Base-by-base conservation (phyloP, 1,139 yeast genomes). In the Kodamaea ohmeri region DNA sequence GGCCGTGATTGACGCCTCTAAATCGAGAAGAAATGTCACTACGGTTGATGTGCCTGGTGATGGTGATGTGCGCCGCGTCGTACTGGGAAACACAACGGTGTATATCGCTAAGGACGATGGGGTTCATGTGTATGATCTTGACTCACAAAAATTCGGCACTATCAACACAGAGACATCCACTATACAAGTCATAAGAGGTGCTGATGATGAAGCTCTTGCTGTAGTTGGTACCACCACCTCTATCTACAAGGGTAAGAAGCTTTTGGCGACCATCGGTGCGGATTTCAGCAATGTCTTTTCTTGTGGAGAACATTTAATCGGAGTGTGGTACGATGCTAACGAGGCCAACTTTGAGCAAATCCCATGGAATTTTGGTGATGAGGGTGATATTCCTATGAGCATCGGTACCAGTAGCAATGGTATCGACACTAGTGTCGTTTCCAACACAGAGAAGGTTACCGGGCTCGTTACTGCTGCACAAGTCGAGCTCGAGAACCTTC, bases 261-360 rank as follows among this genome's bases (percentile, higher is more conserved):
- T 12, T 13, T 24, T 34, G 11, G 19, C 35, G 4, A 27, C 22
- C 25, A 30, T 34, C 25, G 29, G 16, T 12, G 26, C 27, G 6
- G 27, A 11, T 4, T 43, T 48, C 34, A 22, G 26, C n/a, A 47
- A 48, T 37, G 45, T 50, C 17, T 37, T 45, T 40, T 38, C 32
- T 26, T 32, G 11, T 22, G 33, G 37, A n/a, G 37, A 24, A 19
- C 42, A 38, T 21, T 42, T 53, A 16, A 41, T 45, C 38, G 63
- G 61, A n/a, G 58, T 67, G 14, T 70, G 71, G 70, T 64, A 60
- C 51, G 65, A 68, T 40, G 58, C 58, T 4, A 61, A 54, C 41
- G 63, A 59, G 43, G 60, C 63, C 4, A 48, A 46, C 11, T 56
- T 61, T 26, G 43, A 38, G 7, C 31, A 13, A 3, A 45, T 59